A percentile compares a stretch with the other conserved stretches of the same genome.
Evolutionary conservation across 1,284 basidiomycete genomes (phyloP).

Genomic region (Baeospora myosura): DNA sequence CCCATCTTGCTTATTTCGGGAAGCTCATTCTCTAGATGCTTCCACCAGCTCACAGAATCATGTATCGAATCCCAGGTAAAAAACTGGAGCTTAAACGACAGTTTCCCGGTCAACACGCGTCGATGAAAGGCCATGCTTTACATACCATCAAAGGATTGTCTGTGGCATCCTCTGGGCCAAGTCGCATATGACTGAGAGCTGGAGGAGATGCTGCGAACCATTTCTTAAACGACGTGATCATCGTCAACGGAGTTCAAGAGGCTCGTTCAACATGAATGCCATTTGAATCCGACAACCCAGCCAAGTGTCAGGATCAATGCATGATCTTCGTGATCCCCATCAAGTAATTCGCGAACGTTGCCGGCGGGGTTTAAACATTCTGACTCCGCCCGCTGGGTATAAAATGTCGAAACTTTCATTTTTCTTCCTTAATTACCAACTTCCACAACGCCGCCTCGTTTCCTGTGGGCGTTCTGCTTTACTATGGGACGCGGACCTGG

Average conservation of each 20-base stretch:
- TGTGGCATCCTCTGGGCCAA: slow-evolving; percentile 38
- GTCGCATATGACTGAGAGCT: slow-evolving; percentile 48
- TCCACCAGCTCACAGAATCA: slow-evolving; percentile 72
- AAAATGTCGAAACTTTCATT: slow-evolving; percentile 6
- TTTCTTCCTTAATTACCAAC: slow-evolving; percentile 31
- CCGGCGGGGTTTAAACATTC: slow-evolving; percentile 13
- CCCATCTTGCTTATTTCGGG: slow-evolving; percentile 70
- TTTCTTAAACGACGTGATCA: slow-evolving; percentile 6
- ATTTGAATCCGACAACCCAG: background rate
- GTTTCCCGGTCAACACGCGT: background rate
- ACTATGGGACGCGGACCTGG: slow-evolving; percentile 34
- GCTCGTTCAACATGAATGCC: background rate
- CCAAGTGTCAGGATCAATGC: background rate
- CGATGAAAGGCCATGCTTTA: background rate
- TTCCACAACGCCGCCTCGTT: slow-evolving; percentile 38
- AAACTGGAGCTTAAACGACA: slow-evolving; percentile 60
- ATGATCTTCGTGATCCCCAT: background rate
- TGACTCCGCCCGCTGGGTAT: background rate
- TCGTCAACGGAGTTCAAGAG: slow-evolving; percentile 6
- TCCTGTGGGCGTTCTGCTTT: slow-evolving; percentile 52
- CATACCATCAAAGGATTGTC: slow-evolving; percentile 62
- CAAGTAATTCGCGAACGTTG: background rate
- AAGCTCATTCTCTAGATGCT: slow-evolving; percentile 67
- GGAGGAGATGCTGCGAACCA: slow-evolving; percentile 20
- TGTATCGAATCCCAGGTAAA: slow-evolving; percentile 72